phyloP scores from a whole-genome alignment of 257 asterid species.

The Solanum clarkiae region DNA sequence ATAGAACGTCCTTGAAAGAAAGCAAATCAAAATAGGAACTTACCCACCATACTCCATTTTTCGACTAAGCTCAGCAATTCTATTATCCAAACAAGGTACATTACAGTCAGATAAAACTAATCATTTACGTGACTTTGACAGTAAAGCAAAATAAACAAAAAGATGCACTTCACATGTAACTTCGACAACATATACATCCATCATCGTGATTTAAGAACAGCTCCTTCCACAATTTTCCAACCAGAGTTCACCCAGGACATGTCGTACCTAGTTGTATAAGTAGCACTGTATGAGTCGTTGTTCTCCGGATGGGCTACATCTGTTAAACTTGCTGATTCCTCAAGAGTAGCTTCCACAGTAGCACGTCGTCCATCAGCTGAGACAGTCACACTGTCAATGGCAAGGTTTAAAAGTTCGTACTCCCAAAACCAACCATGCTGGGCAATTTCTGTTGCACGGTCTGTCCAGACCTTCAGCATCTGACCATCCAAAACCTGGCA shows the following conservation, averaged over 20 bases:
- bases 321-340: conserved; percentile 76
- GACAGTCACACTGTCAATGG: conserved; percentile 76
- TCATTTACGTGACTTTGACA: not conserved
- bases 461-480: conserved; percentile 90
- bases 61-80: not conserved
- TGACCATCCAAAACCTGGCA: conserved; percentile 89
- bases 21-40: not conserved
- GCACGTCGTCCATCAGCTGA: conserved; percentile 86
- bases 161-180: not conserved
- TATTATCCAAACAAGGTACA: not conserved
- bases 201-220: conserved; percentile 62
- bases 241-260: conserved; percentile 51
- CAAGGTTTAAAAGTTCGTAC: conserved; percentile 55
- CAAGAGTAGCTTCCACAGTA: conserved; percentile 81
- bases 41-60: not conserved
- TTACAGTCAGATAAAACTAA: not conserved
- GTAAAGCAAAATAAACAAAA: not conserved
- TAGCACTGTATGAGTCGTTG: conserved; percentile 53
- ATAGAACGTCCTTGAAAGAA: not conserved
- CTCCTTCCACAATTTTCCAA: conserved; percentile 95
- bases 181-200: not conserved
- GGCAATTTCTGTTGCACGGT: conserved; percentile 67
- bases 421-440: conserved; percentile 94
- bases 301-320: conserved; percentile 66
- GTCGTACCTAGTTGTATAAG: conserved; percentile 84